A percentile compares a stretch with the other conserved stretches of the same genome.
These are phyloP conservation scores for Dactylellina drechsleri DNA, from an alignment of 2,329 filamentous ascomycete genomes.

Conservation along the genomic window DNA sequence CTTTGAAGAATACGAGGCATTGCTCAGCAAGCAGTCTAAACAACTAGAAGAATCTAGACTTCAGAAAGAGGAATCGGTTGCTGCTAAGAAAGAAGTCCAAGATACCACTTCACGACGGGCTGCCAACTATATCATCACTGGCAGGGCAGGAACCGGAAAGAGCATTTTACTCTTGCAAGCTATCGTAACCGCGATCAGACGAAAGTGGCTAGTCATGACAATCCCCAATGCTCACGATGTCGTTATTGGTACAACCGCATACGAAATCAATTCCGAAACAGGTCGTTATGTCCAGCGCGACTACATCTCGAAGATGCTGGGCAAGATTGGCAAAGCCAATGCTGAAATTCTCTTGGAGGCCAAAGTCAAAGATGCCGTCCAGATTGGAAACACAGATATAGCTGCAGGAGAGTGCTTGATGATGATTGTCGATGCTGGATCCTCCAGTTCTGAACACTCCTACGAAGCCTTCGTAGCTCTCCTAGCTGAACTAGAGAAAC, in stretches of 20 bases:
- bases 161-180: constrained; percentile 86
- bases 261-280: constrained; percentile 71
- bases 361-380: constrained; percentile 14
- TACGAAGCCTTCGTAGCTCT: constrained; percentile 57
- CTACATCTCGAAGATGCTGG: constrained; percentile 79
- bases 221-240: constrained; percentile 90
- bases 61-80: constrained; percentile 18
- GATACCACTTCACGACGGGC: constrained; percentile 27
- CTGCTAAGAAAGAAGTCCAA: constrained; percentile 24
- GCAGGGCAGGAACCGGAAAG: constrained; percentile 75
- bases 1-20: constrained; percentile 27
- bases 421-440: constrained; percentile 51
- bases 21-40: constrained; percentile 11
- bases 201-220: constrained; percentile 87
- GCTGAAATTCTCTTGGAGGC: constrained; percentile 63
- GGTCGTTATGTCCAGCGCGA: constrained; percentile 79
- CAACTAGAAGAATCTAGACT: constrained; percentile 10
- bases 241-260: constrained; percentile 81
- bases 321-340: constrained; percentile 78
- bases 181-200: constrained; percentile 80
- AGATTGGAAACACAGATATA: constrained; percentile 39
- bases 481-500: constrained; percentile 54
- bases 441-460: constrained; percentile 52
- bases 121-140: constrained; percentile 37
- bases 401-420: constrained; percentile 33